Evolutionary conservation across 2,329 filamentous ascomycete genomes (phyloP).

Genomic region (Talaromyces sp.): DNA sequence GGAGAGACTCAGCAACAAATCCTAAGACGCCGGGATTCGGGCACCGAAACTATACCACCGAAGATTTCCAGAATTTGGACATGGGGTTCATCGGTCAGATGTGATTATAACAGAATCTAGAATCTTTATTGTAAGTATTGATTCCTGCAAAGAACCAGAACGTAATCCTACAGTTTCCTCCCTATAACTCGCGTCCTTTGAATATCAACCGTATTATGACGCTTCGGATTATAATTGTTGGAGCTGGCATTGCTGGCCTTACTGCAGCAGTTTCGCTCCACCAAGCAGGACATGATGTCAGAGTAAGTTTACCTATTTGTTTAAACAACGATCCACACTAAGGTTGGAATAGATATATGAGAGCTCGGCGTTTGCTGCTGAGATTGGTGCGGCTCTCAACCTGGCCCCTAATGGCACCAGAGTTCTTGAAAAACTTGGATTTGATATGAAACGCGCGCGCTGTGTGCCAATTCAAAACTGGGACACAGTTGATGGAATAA

Average conservation of each 20-base stretch:
- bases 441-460: conserved; percentile 20
- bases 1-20: not conserved
- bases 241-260: conserved; percentile 28
- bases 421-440: conserved; percentile 21
- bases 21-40: not conserved
- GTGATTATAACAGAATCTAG: not conserved
- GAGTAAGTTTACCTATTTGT: conserved; percentile 13
- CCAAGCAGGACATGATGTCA: conserved; percentile 18
- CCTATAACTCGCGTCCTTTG: not conserved
- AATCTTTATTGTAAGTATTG: not conserved
- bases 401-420: conserved; percentile 23
- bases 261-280: conserved; percentile 24
- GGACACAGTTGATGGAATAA: conserved; percentile 17
- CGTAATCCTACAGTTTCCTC: not conserved
- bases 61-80: not conserved
- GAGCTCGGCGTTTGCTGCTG: conserved; percentile 22
- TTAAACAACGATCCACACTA: not conserved
- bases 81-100: not conserved
- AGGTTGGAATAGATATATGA: conserved; percentile 19
- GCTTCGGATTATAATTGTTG: conserved; percentile 22
- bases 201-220: conserved; percentile 13
- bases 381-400: conserved; percentile 25
- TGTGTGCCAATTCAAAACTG: conserved; percentile 16
- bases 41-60: not conserved
- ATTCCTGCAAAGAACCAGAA: not conserved